Evolutionary conservation across 768 basidiomycete species (phyloP).

Genomic region (Amanita exitialis): DNA sequence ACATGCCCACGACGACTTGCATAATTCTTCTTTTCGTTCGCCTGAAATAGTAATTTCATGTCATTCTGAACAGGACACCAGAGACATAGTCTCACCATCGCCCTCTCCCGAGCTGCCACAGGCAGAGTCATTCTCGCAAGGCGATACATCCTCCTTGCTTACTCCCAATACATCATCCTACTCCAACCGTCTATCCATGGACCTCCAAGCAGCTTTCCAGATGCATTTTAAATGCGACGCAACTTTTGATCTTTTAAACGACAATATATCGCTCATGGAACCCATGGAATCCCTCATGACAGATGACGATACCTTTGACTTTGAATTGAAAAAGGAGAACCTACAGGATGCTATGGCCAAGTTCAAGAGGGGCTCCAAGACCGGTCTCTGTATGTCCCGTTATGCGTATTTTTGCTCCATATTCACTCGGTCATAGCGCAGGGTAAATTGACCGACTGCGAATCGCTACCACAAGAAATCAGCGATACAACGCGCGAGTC

Average conservation of each 20-base stretch:
- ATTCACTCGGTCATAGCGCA: not conserved
- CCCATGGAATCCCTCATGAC: conserved; percentile 14
- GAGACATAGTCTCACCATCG: not conserved
- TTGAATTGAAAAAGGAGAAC: conserved; percentile 17
- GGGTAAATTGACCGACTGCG: not conserved
- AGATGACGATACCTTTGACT: conserved; percentile 32
- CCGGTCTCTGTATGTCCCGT: not conserved
- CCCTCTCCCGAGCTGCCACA: not conserved
- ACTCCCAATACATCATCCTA: conserved; percentile 12
- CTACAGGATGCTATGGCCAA: conserved; percentile 7
- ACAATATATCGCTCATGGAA: conserved; percentile 31
- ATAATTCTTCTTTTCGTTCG: not conserved
- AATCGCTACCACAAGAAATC: not conserved
- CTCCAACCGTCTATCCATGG: conserved; percentile 29
- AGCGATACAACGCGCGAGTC: not conserved
- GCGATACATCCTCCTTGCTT: not conserved
- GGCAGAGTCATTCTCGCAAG: not conserved
- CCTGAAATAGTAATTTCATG: not conserved
- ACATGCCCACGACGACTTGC: not conserved
- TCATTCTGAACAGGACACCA: not conserved
- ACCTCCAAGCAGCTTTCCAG: conserved; percentile 38
- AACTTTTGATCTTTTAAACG: conserved; percentile 42
- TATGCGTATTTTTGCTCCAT: no score
- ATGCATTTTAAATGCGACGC: conserved; percentile 35
- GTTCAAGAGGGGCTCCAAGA: not conserved